These are phyloP conservation scores for Lithohypha guttulata DNA, from an alignment of 2,329 filamentous ascomycete genomes.

Conservation along the genomic window DNA sequence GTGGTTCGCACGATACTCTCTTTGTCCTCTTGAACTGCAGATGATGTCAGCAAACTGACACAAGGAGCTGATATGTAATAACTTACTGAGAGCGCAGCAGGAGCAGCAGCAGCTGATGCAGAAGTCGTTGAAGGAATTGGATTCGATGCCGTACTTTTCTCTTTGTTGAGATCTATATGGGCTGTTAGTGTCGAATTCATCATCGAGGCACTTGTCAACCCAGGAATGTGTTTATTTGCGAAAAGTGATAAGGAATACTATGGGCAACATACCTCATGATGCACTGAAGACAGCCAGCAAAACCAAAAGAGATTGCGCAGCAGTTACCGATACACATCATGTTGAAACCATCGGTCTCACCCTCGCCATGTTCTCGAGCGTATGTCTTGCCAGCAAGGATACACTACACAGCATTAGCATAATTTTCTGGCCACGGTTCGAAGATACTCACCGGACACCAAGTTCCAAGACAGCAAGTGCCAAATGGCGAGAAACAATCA, in stretches of 20 bases:
- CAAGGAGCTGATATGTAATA: too few relatives aligned
- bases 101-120: conserved; percentile 44
- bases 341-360: conserved; percentile 24
- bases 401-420: conserved; percentile 23
- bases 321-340: conserved; percentile 24
- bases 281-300: conserved; percentile 36
- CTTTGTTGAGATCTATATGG: conserved; percentile 44
- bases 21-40: conserved; percentile 52
- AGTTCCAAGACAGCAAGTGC: conserved; percentile 23
- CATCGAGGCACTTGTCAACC: too few relatives aligned
- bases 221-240: too few relatives aligned
- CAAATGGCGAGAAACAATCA: conserved; percentile 26
- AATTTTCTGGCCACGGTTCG: too few relatives aligned
- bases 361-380: conserved; percentile 25
- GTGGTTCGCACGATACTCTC: conserved; percentile 30
- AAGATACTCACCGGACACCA: neutral
- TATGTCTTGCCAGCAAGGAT: conserved; percentile 26
- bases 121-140: conserved; percentile 40
- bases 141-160: conserved; percentile 43
- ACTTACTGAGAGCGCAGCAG: conserved; percentile 46
- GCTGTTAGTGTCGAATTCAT: neutral
- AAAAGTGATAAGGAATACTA: too few relatives aligned
- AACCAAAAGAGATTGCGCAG: conserved; percentile 24
- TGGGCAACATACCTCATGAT: conserved; percentile 27
- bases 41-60: too few relatives aligned